Base-by-base conservation (phyloP, 345 rosid genomes). In the Mercurialis annua region DNA sequence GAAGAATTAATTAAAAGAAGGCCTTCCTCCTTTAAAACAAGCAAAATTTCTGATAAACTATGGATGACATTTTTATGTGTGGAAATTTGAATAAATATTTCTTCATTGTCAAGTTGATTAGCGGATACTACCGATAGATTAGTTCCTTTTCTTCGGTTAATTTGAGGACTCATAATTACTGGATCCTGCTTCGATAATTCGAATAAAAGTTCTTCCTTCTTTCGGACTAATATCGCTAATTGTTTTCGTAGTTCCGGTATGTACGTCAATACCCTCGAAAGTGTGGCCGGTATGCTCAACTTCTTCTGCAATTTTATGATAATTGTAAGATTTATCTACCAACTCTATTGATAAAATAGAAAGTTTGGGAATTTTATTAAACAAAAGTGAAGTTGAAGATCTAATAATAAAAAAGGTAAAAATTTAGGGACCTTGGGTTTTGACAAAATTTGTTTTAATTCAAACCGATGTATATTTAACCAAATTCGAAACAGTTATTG, bases 161-260 rank as follows among this genome's bases (percentile, higher is more conserved):
- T 62, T 67, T 69, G 59, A 21, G 74, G 64, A 43, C 16, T 8
- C 2, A 44, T 26, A 1, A 24, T 60, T 51, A 24, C 6, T 26
- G 59, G 59, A 55, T 67, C 46, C 53, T 79, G 70, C 31, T 26
- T 70, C 1, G 78, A 66, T 43, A 83, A 69, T 36, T 34, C 74
- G 31, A 81, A 63, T 51, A 85, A 38, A 24, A 87, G 72, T 21
- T 83, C 81, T 67, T 83, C 84, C 67, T 85, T 87, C 73, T 62
- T 81, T 14, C 62, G 43, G 60, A 46, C 26, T 67, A 73, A 27
- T n/a, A 29, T 65, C 63, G 83, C 75, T 64, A 85, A 77, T 47
- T 83, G 72, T 27, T 68, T 72, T 50, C 75, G 78, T 46, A 80
- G 74, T 46, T 85, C 86, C 16, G 92, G 92, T 70, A 87, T 85